These are phyloP conservation scores for Aspergillus aculeatus DNA, from an alignment of 2,329 filamentous ascomycete genomes.

Conservation along the genomic window DNA sequence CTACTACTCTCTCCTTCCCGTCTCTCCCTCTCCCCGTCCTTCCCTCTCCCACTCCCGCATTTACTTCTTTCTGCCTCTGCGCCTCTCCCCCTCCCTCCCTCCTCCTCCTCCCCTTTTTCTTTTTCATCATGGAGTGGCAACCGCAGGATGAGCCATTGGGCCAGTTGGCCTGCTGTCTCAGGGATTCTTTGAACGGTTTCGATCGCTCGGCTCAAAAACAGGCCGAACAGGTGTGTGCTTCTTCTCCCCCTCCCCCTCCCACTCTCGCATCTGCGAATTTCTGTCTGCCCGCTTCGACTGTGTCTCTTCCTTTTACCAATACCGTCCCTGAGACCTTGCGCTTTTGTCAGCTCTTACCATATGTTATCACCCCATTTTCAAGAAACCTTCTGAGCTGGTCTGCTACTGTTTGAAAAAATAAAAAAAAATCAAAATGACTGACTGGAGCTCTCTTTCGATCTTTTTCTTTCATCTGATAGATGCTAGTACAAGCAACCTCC, in stretches of 20 bases:
- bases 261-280: slow-evolving; percentile 8
- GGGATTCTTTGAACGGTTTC: slow-evolving; percentile 85
- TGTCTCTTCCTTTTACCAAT: background rate
- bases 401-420: background rate
- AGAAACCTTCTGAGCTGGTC: slow-evolving; percentile 6
- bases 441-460: slow-evolving; percentile 9
- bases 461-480: slow-evolving; percentile 53
- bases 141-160: slow-evolving; percentile 80
- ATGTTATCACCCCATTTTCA: background rate
- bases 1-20: slow-evolving; percentile 3
- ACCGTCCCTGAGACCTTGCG: background rate
- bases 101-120: slow-evolving; percentile 6
- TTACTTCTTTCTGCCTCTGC: slow-evolving; percentile 9
- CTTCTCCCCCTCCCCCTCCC: slow-evolving; percentile 3
- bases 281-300: slow-evolving; percentile 7
- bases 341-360: background rate
- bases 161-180: slow-evolving; percentile 85
- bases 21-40: slow-evolving; percentile 12
- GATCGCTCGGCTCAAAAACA: slow-evolving; percentile 80
- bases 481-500: slow-evolving; percentile 84
- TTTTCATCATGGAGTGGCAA: slow-evolving; percentile 77
- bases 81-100: background rate
- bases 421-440: slow-evolving; percentile 18
- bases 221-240: slow-evolving; percentile 72
- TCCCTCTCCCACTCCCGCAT: slow-evolving; percentile 11